Conservation (phyloP, 225 moss, liverwort and hornwort species). For the Rhytidiadelphus loreus region DNA sequence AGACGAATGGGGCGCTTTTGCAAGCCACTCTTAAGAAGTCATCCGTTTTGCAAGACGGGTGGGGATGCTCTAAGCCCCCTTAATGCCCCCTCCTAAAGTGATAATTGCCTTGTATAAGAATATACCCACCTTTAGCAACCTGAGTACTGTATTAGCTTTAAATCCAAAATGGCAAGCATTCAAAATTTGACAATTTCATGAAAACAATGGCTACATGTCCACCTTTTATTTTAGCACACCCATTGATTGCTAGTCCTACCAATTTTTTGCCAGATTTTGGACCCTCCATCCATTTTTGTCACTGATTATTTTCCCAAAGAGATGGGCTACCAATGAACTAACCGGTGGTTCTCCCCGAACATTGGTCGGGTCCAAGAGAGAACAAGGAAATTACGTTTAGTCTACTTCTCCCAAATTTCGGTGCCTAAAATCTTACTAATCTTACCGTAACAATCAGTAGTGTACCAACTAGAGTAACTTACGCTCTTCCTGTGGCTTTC, state of each 20-base stretch:
- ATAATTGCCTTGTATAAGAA: fast-evolving
- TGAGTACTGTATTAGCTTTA: fast-evolving
- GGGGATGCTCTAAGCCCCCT: neutral
- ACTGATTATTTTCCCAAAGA: neutral
- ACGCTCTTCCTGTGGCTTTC: neutral
- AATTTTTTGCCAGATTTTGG: neutral
- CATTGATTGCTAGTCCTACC: fast-evolving
- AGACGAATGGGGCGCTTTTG: too few species aligned
- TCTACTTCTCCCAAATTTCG: neutral
- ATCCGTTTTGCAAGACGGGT: too few species aligned
- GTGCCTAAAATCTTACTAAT: neutral
- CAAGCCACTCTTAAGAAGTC: too few species aligned
- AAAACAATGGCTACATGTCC: fast-evolving
- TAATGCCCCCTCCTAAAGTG: too few species aligned
- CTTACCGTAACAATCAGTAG: neutral
- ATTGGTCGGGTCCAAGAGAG: neutral
- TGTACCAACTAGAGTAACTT: neutral
- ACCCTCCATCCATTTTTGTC: neutral
- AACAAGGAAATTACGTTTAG: neutral
- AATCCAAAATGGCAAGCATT: fast-evolving
- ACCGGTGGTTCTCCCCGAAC: neutral
- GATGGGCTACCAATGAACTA: neutral
- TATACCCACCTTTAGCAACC: fast-evolving
- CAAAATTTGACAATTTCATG: neutral
- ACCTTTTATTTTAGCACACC: too few species aligned